Evolutionary conservation across 1,139 yeast genomes (phyloP), one percentile per base, ranked within the genome.

Genomic region (Chernovozyma aurita): DNA sequence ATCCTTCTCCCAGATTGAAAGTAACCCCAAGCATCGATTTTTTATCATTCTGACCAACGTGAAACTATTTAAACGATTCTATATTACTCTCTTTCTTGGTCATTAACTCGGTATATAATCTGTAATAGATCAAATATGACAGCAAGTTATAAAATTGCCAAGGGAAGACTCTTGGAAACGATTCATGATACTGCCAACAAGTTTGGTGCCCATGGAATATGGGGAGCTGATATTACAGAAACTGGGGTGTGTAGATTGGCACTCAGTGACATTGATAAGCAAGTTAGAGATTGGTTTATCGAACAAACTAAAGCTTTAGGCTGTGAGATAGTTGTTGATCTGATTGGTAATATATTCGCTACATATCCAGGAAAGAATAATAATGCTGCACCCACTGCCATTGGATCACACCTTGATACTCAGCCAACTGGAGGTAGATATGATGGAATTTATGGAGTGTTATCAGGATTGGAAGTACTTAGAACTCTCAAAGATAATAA

Each of bases 381-480:
- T 2, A 70, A 67, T 1, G n/a, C n/a, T n/a, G 53, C 67, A 5
- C 84, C 88, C 11, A 79, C 80, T 2, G 87, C 76, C 11, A 77
- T 81, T 42, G 88, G 90, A 1, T 80, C 87, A 0, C 88, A 82
- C 55, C 58, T 82, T 39, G 88, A 82, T 49, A 82, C 88, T 1
- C 88, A 82, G 57, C 88, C 88, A n/a, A 78, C 80, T 5, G 88
- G 88, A 24, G 88, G 88, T 5, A 63, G 85, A 42, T 82, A 80
- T 49, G 88, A 82, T 49, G 90, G 88, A 24, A 76, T 80, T 30
- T 67, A 71, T 27, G 90, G 88, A 17, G 88, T 82, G 5, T 62
- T 80, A 34, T 59, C 81, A 11, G 88, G 86, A 0, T 59, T 82
- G 30, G 87, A 82, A 53, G 78, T 81, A 4, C 53, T 82, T 43